Base-by-base conservation (phyloP, 2,329 filamentous ascomycete genomes). In the Penicillium decumbens region DNA sequence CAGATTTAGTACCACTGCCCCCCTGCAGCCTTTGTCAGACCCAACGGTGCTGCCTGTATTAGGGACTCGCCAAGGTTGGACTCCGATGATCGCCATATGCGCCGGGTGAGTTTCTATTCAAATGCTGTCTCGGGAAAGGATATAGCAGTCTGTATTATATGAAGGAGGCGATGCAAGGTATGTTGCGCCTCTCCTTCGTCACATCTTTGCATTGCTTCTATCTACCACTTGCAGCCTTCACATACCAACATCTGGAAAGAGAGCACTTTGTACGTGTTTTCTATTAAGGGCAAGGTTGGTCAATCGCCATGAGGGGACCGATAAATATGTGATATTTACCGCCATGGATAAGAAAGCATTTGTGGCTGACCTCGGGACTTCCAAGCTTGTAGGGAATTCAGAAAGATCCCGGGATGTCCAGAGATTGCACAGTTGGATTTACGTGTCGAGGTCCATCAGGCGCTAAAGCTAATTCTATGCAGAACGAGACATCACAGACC, bases 41-140 rank as follows among this genome's bases (percentile, higher is more conserved):
- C 45, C 6, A 49, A 41, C 46, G 33, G 15, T 46, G 55, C 45
- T 59, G 56, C 57, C 57, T 59, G 45, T 39, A 30, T 49, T 55
- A 51, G 45, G 39, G 43, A 28, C 29, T 40, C 23, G 10, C 28
- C 32, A 13, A 45, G 18, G 8, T 27, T 33, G 30, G 43, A 9
- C 28, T 33, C 29, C 29, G 23, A 33, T 42, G 45, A 28, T 35
- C 8, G n/a, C 15, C 3, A 35, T 24, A 35, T 43, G 37, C 33
- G 25, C 5, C 29, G 28, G 24, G 25, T 38, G 12, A 9, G 24
- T 32, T 50, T 39, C 50, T 56, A 55, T 53, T 51, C 42, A 52
- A 45, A 43, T 23, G 24, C 6, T 13, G 29, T 7, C n/a, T 25
- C 49, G 10, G 28, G 6, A 33, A 37, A 30, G 20, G 51, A 49